Percentiles rank a stretch among this genome's conserved stretches.
Conservation (phyloP, 2,329 filamentous ascomycete genomes). For the Botrytis squamosa region DNA sequence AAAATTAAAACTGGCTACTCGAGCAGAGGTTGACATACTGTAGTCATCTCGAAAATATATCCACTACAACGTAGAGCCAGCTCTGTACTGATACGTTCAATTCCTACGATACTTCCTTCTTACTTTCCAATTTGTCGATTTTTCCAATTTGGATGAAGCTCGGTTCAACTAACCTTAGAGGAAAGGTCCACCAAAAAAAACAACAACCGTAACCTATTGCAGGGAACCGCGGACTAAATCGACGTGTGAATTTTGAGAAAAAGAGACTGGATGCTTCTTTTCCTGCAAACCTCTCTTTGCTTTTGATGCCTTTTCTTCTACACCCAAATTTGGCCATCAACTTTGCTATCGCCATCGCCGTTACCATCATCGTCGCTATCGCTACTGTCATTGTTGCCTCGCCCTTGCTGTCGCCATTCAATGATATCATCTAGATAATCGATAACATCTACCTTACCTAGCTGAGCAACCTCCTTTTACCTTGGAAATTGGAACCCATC, state of each 20-base stretch:
- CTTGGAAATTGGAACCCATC: not conserved
- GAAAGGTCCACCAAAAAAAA: not conserved
- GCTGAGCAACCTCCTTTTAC: not conserved
- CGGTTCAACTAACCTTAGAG: not conserved
- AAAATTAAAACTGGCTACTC: not conserved
- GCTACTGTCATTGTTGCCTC: not conserved
- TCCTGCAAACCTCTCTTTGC: not conserved
- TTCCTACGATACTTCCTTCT: not conserved
- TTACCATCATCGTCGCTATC: not conserved
- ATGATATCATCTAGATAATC: not conserved
- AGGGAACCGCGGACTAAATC: not conserved
- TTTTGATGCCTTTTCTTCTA: not conserved
- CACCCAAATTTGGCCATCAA: not conserved
- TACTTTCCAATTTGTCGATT: not conserved
- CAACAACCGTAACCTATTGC: not conserved
- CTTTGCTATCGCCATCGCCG: not conserved
- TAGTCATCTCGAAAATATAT: not conserved
- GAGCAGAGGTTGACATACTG: not conserved
- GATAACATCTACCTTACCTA: not conserved
- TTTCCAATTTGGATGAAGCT: conserved; percentile 2
- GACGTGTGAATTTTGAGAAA: not conserved
- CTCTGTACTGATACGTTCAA: not conserved
- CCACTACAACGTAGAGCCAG: not conserved
- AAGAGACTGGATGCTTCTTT: conserved; percentile 1
- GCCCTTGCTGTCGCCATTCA: not conserved